Evolutionary conservation across 2,329 filamentous ascomycete genomes (phyloP), one percentile per base, ranked within the genome.

Genomic region (Calonectria hongkongensis): DNA sequence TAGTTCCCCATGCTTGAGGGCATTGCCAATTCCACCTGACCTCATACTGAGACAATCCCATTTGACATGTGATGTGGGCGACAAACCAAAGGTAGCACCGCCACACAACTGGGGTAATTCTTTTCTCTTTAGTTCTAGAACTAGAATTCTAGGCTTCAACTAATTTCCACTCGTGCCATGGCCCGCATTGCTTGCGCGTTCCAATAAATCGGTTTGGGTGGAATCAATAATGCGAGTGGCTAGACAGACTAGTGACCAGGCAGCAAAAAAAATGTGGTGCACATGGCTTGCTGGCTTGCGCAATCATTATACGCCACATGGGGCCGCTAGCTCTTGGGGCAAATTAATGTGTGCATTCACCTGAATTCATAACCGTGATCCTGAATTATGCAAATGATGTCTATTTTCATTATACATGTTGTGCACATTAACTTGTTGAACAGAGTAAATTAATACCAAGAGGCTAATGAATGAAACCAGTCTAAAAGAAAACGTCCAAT

Each of bases 211-310:
- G 21, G 21, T n/a, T 21, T 3, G n/a, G 45, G 8, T 16, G 10
- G 8, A 8, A 25, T 48, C 45, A 13, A n/a, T 48, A 48, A n/a
- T 48, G 7, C 18, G 9, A 25, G 21, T 16, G 8, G 21, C n/a
- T 25, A 3, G n/a, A 25, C 21, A 21, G 21, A 21, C 21, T 48
- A 48, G 45, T 13, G 6, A 25, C 45, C n/a, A 48, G 45, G 45
- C 45, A 48, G 25, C 45, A 48, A 25, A 2, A 10, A 25, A 10
- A 13, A 13, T 5, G 45, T 25, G 45, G 45, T 13, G 21, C 45
- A 48, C 45, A 48, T 48, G 45, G 45, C 45, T 48, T 48, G 45
- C 45, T 25, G n/a, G 45, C n/a, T 12, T 48, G 25, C 45, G 45
- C 45, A 48, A 48, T 48, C 45, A 48, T 21, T 48, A 48, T 48